A percentile compares a stretch with the other conserved stretches of the same genome.
phyloP scores from a whole-genome alignment of 257 asterid species.

The Penstemon barbatus region DNA sequence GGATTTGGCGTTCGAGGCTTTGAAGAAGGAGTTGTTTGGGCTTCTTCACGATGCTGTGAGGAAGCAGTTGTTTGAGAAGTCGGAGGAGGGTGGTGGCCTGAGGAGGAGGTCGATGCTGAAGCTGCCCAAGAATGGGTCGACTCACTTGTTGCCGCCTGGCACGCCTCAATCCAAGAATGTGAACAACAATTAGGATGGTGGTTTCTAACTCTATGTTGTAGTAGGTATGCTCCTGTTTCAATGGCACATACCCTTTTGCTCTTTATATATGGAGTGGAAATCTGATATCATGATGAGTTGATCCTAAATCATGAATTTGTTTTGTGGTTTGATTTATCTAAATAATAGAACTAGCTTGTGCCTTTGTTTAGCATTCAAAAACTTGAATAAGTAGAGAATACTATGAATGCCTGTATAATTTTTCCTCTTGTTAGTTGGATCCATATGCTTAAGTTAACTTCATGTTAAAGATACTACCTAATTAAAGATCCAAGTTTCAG shows the following conservation, averaged over 20 bases:
- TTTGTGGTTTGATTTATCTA: too few species aligned
- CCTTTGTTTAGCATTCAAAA: too few species aligned
- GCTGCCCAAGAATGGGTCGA: constrained; percentile 50
- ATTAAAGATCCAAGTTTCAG: too few species aligned
- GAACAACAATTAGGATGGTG: constrained; percentile 29
- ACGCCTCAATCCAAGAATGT: constrained; percentile 35
- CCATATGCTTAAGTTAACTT: too few species aligned
- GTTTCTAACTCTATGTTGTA: constrained; percentile 18
- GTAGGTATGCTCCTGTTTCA: constrained; percentile 29
- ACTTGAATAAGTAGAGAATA: too few species aligned
- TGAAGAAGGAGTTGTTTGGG: constrained; percentile 79
- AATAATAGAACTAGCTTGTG: too few species aligned
- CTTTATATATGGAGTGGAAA: constrained; percentile 4
- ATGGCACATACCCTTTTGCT: not conserved
- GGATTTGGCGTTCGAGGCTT: constrained; percentile 71
- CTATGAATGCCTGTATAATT: too few species aligned
- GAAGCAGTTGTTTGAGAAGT: constrained; percentile 75
- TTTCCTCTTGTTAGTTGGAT: too few species aligned
- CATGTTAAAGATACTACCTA: too few species aligned
- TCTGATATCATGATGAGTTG: constrained; percentile 13
- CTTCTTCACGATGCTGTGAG: constrained; percentile 70
- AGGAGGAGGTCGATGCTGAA: constrained; percentile 51
- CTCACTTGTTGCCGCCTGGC: constrained; percentile 43
- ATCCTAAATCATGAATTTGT: constrained; percentile 4
- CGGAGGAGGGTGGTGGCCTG: constrained; percentile 43